Conservation (phyloP, 495 filamentous ascomycete species). For the Penicillium maclennaniae region DNA sequence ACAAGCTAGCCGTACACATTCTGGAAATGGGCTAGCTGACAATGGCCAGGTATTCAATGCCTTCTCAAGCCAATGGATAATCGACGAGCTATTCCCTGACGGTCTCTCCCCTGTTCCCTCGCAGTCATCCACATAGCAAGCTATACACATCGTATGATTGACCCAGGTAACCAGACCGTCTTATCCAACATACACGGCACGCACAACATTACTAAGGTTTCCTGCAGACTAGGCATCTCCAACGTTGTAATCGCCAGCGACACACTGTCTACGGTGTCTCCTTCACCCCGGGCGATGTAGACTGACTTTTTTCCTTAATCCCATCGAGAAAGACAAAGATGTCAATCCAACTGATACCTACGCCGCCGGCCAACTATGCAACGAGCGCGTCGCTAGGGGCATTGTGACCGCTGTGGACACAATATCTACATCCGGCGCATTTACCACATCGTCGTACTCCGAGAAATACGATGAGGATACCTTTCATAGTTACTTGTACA, state of each 20-base stretch:
- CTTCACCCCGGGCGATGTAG: conserved; percentile 50
- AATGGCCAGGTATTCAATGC: no score
- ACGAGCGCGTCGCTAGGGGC: conserved; percentile 49
- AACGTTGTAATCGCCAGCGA: conserved; percentile 55
- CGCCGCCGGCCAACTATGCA: conserved; percentile 54
- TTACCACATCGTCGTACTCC: conserved; percentile 54
- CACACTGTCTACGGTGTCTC: conserved; percentile 54
- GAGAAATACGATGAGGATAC: conserved; percentile 47
- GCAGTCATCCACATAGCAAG: no score
- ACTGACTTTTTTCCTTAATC: conserved; percentile 52
- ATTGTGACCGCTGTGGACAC: conserved; percentile 50
- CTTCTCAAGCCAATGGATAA: no score
- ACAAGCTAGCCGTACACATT: no score
- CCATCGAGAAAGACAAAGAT: conserved; percentile 52
- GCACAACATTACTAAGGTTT: conserved; percentile 58
- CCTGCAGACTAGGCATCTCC: conserved; percentile 54
- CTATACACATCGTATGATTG: no score
- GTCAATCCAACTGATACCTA: conserved; percentile 52
- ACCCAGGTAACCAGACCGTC: conserved; percentile 55
- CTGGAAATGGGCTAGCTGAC: no score
- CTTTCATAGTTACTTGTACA: conserved; percentile 48
- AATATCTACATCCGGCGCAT: conserved; percentile 58
- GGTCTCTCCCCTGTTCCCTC: no score
- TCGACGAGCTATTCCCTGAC: no score
- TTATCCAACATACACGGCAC: conserved; percentile 47